Evolutionary conservation across 805 yeast species (phyloP).

Genomic region (Candida dajiaensis): DNA sequence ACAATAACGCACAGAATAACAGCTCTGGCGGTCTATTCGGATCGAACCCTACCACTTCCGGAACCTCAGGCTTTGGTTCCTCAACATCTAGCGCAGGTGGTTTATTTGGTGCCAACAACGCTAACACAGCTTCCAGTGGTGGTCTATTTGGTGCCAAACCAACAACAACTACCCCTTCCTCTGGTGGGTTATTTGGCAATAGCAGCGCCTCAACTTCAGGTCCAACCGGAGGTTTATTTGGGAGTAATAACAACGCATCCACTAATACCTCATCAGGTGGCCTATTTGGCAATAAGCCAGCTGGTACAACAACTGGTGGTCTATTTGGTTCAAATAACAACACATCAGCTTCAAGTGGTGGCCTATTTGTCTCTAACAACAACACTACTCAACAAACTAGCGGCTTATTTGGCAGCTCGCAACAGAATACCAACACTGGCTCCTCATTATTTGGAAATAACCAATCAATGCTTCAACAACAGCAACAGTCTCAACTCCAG

Average conservation of each 20-base stretch:
- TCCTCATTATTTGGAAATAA: constrained; percentile 29
- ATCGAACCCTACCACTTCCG: background rate
- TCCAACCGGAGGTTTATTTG: constrained; percentile 29
- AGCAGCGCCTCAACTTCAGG: constrained; percentile 10
- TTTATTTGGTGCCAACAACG: constrained; percentile 3
- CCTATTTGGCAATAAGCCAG: constrained; percentile 3
- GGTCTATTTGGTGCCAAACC: constrained; percentile 25
- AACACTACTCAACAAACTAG: constrained; percentile 13
- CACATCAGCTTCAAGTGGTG: constrained; percentile 8
- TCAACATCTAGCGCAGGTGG: background rate
- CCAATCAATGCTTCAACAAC: constrained; percentile 21
- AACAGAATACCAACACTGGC: constrained; percentile 10
- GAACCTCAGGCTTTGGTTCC: no score
- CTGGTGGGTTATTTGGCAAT: constrained; percentile 29
- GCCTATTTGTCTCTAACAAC: constrained; percentile 23
- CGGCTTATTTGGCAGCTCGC: constrained; percentile 17
- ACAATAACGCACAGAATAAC: background rate
- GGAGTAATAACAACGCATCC: constrained; percentile 1
- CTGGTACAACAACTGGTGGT: constrained; percentile 1
- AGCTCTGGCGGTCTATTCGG: constrained; percentile 2
- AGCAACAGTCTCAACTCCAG: constrained; percentile 38
- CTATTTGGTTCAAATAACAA: constrained; percentile 8
- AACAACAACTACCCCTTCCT: background rate
- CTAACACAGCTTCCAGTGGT: constrained; percentile 15
- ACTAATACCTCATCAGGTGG: constrained; percentile 1